Evolutionary conservation across 1,139 yeast genomes (phyloP).

Genomic region (Zygosaccharomyces pseudobailii): DNA sequence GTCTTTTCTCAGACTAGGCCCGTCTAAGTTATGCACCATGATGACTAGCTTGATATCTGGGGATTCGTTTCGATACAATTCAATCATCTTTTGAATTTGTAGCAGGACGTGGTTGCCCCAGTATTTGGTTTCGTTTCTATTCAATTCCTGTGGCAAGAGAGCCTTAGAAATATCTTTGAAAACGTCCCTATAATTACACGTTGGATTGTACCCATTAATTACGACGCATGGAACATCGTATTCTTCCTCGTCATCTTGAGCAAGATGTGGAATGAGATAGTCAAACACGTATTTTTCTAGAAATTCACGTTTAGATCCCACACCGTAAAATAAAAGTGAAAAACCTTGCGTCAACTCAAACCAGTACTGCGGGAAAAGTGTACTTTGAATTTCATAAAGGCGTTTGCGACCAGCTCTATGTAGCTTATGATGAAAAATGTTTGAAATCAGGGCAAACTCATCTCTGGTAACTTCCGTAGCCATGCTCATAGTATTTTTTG

Average conservation of each 20-base stretch:
- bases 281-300: slow-evolving; percentile 56
- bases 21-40: slow-evolving; percentile 77
- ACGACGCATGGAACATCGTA: slow-evolving; percentile 48
- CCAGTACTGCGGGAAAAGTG: slow-evolving; percentile 73
- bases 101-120: slow-evolving; percentile 35
- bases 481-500: slow-evolving; percentile 61
- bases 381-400: slow-evolving; percentile 42
- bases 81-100: slow-evolving; percentile 35
- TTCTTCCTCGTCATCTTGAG: slow-evolving; percentile 17
- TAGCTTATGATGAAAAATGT: slow-evolving; percentile 42
- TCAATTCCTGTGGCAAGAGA: slow-evolving; percentile 33
- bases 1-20: slow-evolving; percentile 66
- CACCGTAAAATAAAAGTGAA: slow-evolving; percentile 72
- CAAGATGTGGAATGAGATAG: slow-evolving; percentile 39
- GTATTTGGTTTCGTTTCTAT: slow-evolving; percentile 30
- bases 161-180: slow-evolving; percentile 42
- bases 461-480: slow-evolving; percentile 66
- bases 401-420: slow-evolving; percentile 40
- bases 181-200: slow-evolving; percentile 56
- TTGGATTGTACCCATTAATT: slow-evolving; percentile 81
- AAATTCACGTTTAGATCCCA: slow-evolving; percentile 74
- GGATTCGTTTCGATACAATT: slow-evolving; percentile 31
- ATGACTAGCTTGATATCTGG: slow-evolving; percentile 47
- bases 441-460: slow-evolving; percentile 50
- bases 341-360: slow-evolving; percentile 78